Base-by-base conservation (phyloP, 2,329 filamentous ascomycete genomes). In the Capronia epimyces region DNA sequence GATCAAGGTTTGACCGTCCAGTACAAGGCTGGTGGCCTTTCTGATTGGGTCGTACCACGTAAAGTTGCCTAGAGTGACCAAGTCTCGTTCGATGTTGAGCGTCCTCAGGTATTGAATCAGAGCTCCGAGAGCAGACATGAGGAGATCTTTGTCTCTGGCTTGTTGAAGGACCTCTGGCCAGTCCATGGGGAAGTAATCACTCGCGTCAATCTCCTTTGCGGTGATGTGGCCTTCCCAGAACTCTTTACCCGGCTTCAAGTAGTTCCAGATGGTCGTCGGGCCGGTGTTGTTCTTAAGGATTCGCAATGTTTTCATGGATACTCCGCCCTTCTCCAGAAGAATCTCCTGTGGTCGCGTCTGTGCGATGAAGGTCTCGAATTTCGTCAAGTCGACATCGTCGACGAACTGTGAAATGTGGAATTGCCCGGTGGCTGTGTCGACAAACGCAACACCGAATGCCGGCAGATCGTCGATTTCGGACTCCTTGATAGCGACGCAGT, bases 271-370 rank as follows among this genome's bases (percentile, higher is more conserved):
- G 0, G 91, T 97, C 0, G 87, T 95, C 0, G 89, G 90, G 1
- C 82, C 80, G 0, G 90, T 96, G 67, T 94, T 97, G 66, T 95
- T 97, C 71, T 97, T 98, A 59, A 98, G 74, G 37, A 98, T 95
- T 2, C 93, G 86, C 51, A 95, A 70, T 0, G 88, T 88, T 65
- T 93, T 95, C n/a, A 85, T 82, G 0, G 90, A 96, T 24, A 97
- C 75, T 22, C 77, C 83, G 0, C 84, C 86, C 68, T 94, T 97
- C 66, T 98, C 93, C 0, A 98, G 72, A 0, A 98, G 73, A 39
- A 98, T 72, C 68, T 98, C 93, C 43, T 88, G 85, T 0, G 93
- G 93, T 16, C 86, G 81, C 13, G 84, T 95, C 67, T 98, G 93
- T 13, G 93, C 93, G 31, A 98, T 83, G 56, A 98, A 86, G 0